phyloP scores from a whole-genome alignment of 2,329 filamentous ascomycete genomes.

The Leptographium flavum region DNA sequence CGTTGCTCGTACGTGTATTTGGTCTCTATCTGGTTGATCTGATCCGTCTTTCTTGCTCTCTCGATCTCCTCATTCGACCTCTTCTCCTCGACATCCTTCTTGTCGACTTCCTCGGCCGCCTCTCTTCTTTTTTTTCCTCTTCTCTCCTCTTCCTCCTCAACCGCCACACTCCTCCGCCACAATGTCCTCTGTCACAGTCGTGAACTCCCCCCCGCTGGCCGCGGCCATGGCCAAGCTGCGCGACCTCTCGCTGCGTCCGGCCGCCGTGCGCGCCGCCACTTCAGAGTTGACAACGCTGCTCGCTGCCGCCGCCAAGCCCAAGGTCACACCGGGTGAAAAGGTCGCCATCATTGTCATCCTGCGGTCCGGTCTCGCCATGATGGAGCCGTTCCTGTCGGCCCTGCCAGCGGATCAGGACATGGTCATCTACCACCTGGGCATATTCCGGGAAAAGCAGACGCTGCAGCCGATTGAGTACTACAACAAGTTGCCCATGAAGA shows the following conservation, averaged over 20 bases:
- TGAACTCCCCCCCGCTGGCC: slow-evolving; percentile 71
- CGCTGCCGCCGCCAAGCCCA: slow-evolving; percentile 57
- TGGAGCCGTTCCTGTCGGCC: slow-evolving; percentile 61
- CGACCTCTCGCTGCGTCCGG: slow-evolving; percentile 36
- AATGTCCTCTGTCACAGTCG: slow-evolving; percentile 30
- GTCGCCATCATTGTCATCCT: slow-evolving; percentile 81
- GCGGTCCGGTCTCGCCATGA: slow-evolving; percentile 80
- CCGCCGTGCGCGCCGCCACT: slow-evolving; percentile 61
- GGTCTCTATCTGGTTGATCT: too few relatives aligned
- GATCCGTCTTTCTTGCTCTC: neutral
- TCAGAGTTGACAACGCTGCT: slow-evolving; percentile 77
- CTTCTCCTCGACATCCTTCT: neutral
- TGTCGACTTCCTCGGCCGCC: neutral
- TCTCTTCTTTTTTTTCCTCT: neutral
- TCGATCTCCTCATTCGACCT: neutral
- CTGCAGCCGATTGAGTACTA: slow-evolving; percentile 91
- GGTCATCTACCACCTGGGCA: slow-evolving; percentile 81
- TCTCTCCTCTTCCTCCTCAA: neutral
- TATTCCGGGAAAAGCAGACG: slow-evolving; percentile 79
- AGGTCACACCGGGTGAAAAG: slow-evolving; percentile 38
- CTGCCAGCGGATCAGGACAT: slow-evolving; percentile 60
- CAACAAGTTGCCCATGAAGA: slow-evolving; percentile 79
- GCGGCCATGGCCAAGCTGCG: slow-evolving; percentile 61
- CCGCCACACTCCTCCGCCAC: neutral
- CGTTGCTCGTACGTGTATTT: too few relatives aligned